These are phyloP conservation scores for Cyberlindnera petersonii DNA, from an alignment of 805 yeast species.

Conservation along the genomic window DNA sequence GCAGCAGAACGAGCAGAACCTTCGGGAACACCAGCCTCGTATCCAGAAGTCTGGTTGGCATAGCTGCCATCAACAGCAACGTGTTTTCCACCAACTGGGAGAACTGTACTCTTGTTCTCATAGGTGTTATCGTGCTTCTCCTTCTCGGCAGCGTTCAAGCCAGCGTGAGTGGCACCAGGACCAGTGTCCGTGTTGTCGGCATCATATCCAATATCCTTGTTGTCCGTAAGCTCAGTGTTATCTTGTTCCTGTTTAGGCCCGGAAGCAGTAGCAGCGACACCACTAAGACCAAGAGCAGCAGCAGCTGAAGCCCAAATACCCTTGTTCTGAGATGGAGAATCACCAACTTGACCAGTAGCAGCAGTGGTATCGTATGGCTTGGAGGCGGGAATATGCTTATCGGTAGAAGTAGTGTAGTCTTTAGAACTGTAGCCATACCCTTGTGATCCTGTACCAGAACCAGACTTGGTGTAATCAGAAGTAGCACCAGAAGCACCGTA, in stretches of 20 bases:
- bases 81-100: slow-evolving; percentile 20
- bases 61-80: slow-evolving; percentile 10
- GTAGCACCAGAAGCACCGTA: slow-evolving; percentile 2
- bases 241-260: background rate
- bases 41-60: slow-evolving; percentile 15
- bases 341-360: slow-evolving; percentile 7
- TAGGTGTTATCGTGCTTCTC: slow-evolving; percentile 3
- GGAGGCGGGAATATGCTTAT: background rate
- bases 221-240: slow-evolving; percentile 3
- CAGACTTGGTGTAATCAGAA: background rate
- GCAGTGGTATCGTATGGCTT: slow-evolving; percentile 8
- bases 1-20: slow-evolving; percentile 20
- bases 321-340: slow-evolving; percentile 5
- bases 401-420: slow-evolving; percentile 2
- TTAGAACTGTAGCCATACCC: background rate
- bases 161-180: slow-evolving; percentile 19
- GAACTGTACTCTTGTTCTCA: slow-evolving; percentile 25
- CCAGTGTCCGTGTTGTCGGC: slow-evolving; percentile 11
- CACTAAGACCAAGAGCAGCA: slow-evolving; percentile 15
- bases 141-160: slow-evolving; percentile 11
- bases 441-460: no score
- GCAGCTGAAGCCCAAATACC: slow-evolving; percentile 14
- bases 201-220: slow-evolving; percentile 4
- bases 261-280: slow-evolving; percentile 9
- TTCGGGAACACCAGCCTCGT: slow-evolving; percentile 20